These are phyloP conservation scores for Quercus ilex DNA, from an alignment of 306 rosid species.

Conservation along the genomic window DNA sequence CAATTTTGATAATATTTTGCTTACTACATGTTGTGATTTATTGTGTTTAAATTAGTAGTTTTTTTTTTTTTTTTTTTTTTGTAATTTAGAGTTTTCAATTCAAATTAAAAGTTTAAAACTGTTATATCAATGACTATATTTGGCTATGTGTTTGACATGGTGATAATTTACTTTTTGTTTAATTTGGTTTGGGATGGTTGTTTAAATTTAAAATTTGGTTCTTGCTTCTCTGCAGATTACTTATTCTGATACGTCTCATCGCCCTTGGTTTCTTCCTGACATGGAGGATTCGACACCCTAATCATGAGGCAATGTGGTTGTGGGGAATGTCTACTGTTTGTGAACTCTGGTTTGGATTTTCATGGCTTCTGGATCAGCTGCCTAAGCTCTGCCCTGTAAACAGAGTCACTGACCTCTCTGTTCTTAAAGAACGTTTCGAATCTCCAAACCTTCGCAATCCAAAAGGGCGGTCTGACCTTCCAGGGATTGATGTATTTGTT, in stretches of 20 bases:
- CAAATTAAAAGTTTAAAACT: too few species aligned
- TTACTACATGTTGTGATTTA: too few species aligned
- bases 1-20: too few species aligned
- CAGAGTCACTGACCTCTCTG: conserved; percentile 72
- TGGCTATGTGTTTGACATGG: background rate
- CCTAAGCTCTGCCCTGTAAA: conserved; percentile 86
- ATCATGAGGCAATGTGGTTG: conserved; percentile 78
- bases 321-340: conserved; percentile 86
- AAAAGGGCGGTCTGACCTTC: conserved; percentile 79
- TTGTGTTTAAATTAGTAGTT: too few species aligned
- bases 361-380: conserved; percentile 83
- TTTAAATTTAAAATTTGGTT: background rate
- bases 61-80: too few species aligned
- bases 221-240: conserved; percentile 42
- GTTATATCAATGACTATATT: background rate
- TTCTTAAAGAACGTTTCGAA: conserved; percentile 67
- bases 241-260: conserved; percentile 55
- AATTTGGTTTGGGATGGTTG: background rate
- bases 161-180: background rate
- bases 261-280: conserved; percentile 73
- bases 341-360: conserved; percentile 83
- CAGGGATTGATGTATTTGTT: conserved; percentile 81
- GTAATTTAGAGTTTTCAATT: too few species aligned
- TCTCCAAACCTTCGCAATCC: conserved; percentile 76
- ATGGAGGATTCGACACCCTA: conserved; percentile 80